A percentile compares a stretch with the other conserved stretches of the same genome.
phyloP scores from a whole-genome alignment of 1,284 basidiomycete genomes.

The Austropuccinia psidii region DNA sequence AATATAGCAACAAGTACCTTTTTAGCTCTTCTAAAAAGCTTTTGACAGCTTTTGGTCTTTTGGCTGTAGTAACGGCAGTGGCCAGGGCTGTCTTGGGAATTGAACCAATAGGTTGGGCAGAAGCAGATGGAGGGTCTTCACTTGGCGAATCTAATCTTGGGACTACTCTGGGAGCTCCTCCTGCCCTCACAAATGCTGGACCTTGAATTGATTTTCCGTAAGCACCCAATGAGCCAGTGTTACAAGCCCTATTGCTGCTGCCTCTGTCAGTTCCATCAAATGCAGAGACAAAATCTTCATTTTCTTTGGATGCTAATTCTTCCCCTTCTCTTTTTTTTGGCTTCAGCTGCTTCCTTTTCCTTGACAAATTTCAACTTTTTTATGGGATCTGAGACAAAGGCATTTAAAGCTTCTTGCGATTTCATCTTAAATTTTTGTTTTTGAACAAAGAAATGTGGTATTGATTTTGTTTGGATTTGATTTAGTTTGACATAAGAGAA shows the following conservation, averaged over 20 bases:
- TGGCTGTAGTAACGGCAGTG: neutral
- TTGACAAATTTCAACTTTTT: slow-evolving; percentile 56
- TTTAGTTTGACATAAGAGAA: no score
- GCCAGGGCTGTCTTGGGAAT: neutral
- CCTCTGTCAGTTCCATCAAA: slow-evolving; percentile 65
- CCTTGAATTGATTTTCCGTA: slow-evolving; percentile 46
- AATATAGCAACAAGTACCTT: slow-evolving; percentile 8
- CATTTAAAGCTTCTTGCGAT: slow-evolving; percentile 23
- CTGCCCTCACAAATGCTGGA: slow-evolving; percentile 66
- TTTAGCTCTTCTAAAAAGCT: slow-evolving; percentile 35
- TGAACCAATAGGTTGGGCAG: neutral
- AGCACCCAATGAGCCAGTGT: slow-evolving; percentile 28
- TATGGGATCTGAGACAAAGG: slow-evolving; percentile 49
- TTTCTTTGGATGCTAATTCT: slow-evolving; percentile 51
- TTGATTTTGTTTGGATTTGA: no score
- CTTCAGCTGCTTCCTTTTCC: slow-evolving; percentile 78
- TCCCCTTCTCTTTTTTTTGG: slow-evolving; percentile 57
- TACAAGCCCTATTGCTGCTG: slow-evolving; percentile 38
- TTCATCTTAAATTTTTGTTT: slow-evolving; percentile 1
- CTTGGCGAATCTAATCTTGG: neutral
- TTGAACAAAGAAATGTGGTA: no score
- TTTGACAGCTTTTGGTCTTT: slow-evolving; percentile 14
- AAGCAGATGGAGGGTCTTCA: neutral
- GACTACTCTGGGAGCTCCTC: slow-evolving; percentile 43
- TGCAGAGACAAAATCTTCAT: slow-evolving; percentile 75